Percentiles rank a stretch among this genome's conserved stretches.
These are phyloP conservation scores for Iberis pinnata DNA, from an alignment of 345 rosid genomes.

Conservation along the genomic window DNA sequence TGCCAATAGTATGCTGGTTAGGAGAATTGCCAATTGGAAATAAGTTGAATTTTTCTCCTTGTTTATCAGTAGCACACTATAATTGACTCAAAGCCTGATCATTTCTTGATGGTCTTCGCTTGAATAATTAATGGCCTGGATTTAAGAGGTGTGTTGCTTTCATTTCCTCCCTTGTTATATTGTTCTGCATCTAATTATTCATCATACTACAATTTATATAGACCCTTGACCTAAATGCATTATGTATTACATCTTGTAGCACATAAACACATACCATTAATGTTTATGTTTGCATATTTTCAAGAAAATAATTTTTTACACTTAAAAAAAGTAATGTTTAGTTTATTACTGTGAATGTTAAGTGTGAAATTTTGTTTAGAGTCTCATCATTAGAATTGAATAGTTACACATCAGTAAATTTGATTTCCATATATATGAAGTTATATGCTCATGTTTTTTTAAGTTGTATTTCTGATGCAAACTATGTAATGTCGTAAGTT, in stretches of 20 bases:
- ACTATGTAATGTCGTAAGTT: too few species aligned
- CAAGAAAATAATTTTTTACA: too few species aligned
- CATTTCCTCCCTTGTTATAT: neutral
- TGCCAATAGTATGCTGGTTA: conserved; percentile 8
- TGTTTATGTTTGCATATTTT: too few species aligned
- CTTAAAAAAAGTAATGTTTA: too few species aligned
- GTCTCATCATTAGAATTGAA: too few species aligned
- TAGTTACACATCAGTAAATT: too few species aligned
- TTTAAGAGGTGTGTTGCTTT: conserved; percentile 46
- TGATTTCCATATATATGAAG: too few species aligned
- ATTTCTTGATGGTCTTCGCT: conserved; percentile 90
- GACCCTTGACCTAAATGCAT: conserved; percentile 58
- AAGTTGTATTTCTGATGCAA: too few species aligned
- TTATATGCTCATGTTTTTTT: too few species aligned
- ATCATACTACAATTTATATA: conserved; percentile 55
- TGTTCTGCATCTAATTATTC: conserved; percentile 6
- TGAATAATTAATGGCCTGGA: conserved; percentile 94
- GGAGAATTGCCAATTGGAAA: neutral
- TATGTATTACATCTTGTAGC: conserved; percentile 65
- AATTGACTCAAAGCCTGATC: conserved; percentile 94
- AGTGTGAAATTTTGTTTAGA: too few species aligned
- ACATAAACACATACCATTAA: conserved; percentile 96
- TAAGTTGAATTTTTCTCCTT: conserved; percentile 6
- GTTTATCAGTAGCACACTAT: conserved; percentile 76
- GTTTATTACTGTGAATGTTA: too few species aligned